These are phyloP conservation scores for Helotiales sp. DNA, from an alignment of 2,329 filamentous ascomycete species.

Conservation along the genomic window DNA sequence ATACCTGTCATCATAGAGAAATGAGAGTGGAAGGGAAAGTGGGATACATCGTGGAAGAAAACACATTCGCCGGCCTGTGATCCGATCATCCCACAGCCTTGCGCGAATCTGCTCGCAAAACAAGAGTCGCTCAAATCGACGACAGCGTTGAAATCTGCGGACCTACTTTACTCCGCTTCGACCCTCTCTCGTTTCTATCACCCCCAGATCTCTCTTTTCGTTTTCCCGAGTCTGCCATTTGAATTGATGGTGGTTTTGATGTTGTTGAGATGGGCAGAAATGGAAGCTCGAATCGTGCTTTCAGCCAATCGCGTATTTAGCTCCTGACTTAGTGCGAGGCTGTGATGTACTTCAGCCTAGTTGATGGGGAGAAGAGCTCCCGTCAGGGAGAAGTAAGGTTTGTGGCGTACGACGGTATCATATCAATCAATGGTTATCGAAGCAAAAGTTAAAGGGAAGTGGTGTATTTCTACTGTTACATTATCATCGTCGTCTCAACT, in stretches of 20 bases:
- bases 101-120: neutral
- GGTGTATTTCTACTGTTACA: neutral
- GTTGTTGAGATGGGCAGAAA: neutral
- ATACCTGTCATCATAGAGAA: neutral
- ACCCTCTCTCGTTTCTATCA: conserved; percentile 25
- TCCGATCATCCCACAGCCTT: neutral
- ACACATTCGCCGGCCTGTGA: neutral
- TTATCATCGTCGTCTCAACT: neutral
- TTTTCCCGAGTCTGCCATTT: conserved; percentile 38
- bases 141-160: neutral
- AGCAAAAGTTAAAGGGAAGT: neutral
- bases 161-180: conserved; percentile 40
- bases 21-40: neutral
- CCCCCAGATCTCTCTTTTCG: conserved; percentile 31
- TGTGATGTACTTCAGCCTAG: neutral
- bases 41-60: neutral
- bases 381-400: neutral
- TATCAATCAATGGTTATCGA: neutral
- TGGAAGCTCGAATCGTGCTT: neutral
- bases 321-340: neutral
- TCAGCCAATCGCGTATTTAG: conserved; percentile 16
- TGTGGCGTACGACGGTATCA: too few species aligned
- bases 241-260: neutral
- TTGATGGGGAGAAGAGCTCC: neutral
- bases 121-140: too few species aligned